phyloP scores from a whole-genome alignment of 768 basidiomycete genomes.

The Chlorophyllum brunneum region DNA sequence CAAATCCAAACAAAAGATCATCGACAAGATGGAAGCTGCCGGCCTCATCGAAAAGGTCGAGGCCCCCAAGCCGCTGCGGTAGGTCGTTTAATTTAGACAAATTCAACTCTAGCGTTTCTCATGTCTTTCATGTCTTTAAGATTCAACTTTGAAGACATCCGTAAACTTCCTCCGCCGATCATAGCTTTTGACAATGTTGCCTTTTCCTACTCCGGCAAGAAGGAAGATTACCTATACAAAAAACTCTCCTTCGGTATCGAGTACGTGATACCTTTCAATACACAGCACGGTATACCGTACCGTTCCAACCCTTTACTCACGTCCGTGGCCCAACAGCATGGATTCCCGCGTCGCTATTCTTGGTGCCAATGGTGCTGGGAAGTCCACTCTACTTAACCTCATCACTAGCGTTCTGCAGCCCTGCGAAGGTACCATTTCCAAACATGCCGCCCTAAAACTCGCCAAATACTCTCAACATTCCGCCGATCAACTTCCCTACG shows the following conservation, averaged over 20 bases:
- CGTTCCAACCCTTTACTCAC: background rate
- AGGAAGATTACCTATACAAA: conserved; percentile 83
- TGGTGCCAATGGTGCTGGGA: conserved; percentile 91
- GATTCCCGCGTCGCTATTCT: conserved; percentile 93
- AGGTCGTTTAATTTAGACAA: conserved; percentile 10
- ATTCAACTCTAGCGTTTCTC: background rate
- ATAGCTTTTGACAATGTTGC: conserved; percentile 95
- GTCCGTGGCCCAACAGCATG: conserved; percentile 55
- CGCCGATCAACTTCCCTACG: conserved; percentile 96
- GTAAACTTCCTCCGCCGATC: conserved; percentile 92
- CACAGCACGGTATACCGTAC: too few relatives aligned
- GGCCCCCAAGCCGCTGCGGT: conserved; percentile 59
- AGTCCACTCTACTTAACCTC: conserved; percentile 50
- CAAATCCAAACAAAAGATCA: conserved; percentile 99
- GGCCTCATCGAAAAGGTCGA: conserved; percentile 94
- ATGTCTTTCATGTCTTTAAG: conserved; percentile 17
- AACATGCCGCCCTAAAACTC: conserved; percentile 87
- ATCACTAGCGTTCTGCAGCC: conserved; percentile 84
- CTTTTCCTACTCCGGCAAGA: conserved; percentile 92
- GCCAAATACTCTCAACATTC: conserved; percentile 99
- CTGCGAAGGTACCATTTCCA: conserved; percentile 79
- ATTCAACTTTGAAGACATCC: conserved; percentile 96
- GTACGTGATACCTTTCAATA: conserved; percentile 41
- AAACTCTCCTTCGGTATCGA: conserved; percentile 97
- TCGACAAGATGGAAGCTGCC: conserved; percentile 99